Percentiles rank a stretch among this genome's conserved stretches.
phyloP scores from a whole-genome alignment of 805 yeast genomes.

The Teunomyces atbi region DNA sequence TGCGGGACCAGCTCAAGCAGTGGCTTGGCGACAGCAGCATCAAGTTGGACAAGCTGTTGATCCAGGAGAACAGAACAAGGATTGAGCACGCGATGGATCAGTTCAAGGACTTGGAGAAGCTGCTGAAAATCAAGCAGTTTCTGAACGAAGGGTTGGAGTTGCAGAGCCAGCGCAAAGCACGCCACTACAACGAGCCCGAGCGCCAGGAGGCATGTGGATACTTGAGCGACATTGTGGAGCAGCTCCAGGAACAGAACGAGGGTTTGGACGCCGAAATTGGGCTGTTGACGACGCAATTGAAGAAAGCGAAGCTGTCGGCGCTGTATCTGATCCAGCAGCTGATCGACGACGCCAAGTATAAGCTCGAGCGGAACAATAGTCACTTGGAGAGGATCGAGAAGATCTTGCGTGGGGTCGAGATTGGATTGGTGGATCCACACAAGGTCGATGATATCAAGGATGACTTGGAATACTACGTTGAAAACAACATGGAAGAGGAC shows the following conservation, averaged over 20 bases:
- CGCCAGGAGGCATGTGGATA: slow-evolving; percentile 72
- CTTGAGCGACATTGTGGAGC: slow-evolving; percentile 70
- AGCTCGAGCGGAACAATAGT: slow-evolving; percentile 70
- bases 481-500: slow-evolving; percentile 88
- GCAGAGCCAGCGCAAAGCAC: slow-evolving; percentile 41
- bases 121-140: slow-evolving; percentile 90
- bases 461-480: slow-evolving; percentile 90
- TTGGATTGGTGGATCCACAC: slow-evolving; percentile 76
- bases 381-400: slow-evolving; percentile 78
- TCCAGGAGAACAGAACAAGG: slow-evolving; percentile 61
- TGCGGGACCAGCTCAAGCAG: slow-evolving; percentile 90
- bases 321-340: slow-evolving; percentile 44
- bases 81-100: slow-evolving; percentile 94
- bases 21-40: slow-evolving; percentile 93
- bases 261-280: slow-evolving; percentile 66
- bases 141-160: slow-evolving; percentile 87
- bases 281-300: slow-evolving; percentile 27
- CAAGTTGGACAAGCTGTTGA: slow-evolving; percentile 56
- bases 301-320: slow-evolving; percentile 55
- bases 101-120: slow-evolving; percentile 90
- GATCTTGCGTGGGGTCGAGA: slow-evolving; percentile 72
- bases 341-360: slow-evolving; percentile 60
- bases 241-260: slow-evolving; percentile 78
- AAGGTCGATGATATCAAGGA: slow-evolving; percentile 75
- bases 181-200: slow-evolving; percentile 60